Base-by-base conservation (phyloP, 169 alveolate genomes). In the Eimeria sp. region DNA sequence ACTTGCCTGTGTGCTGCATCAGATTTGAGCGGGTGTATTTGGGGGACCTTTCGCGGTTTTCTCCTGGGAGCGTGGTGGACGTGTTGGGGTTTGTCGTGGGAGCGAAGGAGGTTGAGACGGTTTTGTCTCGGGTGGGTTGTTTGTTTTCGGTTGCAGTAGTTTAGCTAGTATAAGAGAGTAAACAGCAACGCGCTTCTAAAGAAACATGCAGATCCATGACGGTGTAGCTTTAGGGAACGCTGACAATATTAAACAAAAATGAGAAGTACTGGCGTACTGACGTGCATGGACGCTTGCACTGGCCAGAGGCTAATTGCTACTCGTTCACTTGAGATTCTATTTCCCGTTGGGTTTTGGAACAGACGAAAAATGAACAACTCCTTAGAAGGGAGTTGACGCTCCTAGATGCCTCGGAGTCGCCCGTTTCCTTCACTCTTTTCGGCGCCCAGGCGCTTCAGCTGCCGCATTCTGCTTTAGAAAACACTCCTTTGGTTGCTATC, bases 61-160 rank as follows among this genome's bases (percentile, higher is more conserved):
- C 76, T 45, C 82, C 82, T 13, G 95, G 95, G 10, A 20, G 86
- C 40, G 67, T 92, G 16, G 92, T 78, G 16, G 95, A 92, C 67
- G 72, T 92, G 18, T 27, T 92, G n/a, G 95, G 58, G 27, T 76
- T 92, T 57, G 91, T 92, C 40, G 72, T 84, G 22, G 49, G 70
- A 11, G 86, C 73, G 49, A 30, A 58, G 34, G 95, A 75, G 61
- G 45, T 84, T 20, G 84, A 75, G 5, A 70, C 95, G 9, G 58
- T 92, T 43, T 25, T 78, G 9, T 57, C 95, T 11, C 51, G 84
- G 57, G 95, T 92, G 25, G 20, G 95, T 18, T 51, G 10, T 3
- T 67, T 67, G 61, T 54, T 54, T 54, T 7, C 16, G 10, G 10
- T 7, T 54, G 10, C 16, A 54, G 10, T 54, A 11, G 61, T 54